Conservation (phyloP, 345 rosid species). For the Eucalyptus lansdowneana region DNA sequence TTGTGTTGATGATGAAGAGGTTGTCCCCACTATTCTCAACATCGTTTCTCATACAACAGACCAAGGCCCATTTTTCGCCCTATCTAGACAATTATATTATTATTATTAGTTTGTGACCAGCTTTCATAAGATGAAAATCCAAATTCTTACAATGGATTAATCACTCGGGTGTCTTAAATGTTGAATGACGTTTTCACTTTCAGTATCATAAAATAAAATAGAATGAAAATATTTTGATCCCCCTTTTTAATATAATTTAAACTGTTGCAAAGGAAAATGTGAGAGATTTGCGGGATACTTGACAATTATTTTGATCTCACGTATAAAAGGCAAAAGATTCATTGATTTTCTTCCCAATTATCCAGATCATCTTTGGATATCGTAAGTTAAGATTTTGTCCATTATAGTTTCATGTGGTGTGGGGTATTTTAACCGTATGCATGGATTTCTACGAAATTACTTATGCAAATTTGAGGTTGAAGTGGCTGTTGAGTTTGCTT, state of each 20-base stretch:
- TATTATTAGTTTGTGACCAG: not conserved
- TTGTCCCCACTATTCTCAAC: not conserved
- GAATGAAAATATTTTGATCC: not conserved
- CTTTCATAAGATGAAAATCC: not conserved
- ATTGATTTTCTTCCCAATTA: not conserved
- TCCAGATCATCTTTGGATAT: not conserved
- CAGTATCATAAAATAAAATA: not conserved
- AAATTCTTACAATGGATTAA: not conserved
- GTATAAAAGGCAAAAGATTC: not conserved
- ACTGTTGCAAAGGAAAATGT: not conserved
- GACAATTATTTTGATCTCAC: not conserved
- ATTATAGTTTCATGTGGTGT: not conserved
- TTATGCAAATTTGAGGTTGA: not conserved
- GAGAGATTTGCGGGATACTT: not conserved
- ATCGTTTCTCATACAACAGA: not conserved
- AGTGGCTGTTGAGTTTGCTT: not conserved
- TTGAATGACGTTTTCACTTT: not conserved
- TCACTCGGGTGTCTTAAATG: not conserved
- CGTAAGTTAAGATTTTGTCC: not conserved
- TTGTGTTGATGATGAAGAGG: not conserved
- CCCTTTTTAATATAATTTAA: not conserved
- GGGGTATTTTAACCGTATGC: not conserved
- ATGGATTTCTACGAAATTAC: not conserved
- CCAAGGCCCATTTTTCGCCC: not conserved
- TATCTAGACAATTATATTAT: not conserved